phyloP scores from a whole-genome alignment of 805 yeast genomes.

The Ascoidea rubescens region DNA sequence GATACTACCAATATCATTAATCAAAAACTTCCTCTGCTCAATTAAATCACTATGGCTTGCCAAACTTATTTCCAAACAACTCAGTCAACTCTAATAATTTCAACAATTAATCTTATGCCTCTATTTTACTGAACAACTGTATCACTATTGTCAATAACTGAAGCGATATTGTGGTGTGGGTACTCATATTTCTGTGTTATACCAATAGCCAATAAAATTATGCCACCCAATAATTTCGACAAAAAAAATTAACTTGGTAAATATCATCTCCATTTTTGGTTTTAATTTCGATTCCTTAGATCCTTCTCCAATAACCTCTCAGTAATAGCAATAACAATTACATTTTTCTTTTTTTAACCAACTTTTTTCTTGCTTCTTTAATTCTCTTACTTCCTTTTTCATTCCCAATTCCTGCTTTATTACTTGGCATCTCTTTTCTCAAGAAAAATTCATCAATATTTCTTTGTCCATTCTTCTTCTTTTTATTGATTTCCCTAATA shows the following conservation, averaged over 20 bases:
- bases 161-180: slow-evolving; percentile 7
- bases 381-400: background rate
- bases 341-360: background rate
- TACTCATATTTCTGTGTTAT: slow-evolving; percentile 8
- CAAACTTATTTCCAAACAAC: too few species aligned
- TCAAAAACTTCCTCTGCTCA: background rate
- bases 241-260: slow-evolving; percentile 8
- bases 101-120: too few species aligned
- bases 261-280: slow-evolving; percentile 8
- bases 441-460: background rate
- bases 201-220: slow-evolving; percentile 6
- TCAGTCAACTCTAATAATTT: too few species aligned
- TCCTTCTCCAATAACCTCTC: background rate
- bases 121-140: slow-evolving; percentile 2
- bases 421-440: background rate
- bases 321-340: too few species aligned
- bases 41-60: too few species aligned
- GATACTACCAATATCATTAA: background rate
- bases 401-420: background rate
- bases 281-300: slow-evolving; percentile 10
- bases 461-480: slow-evolving; percentile 23
- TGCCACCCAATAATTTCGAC: slow-evolving; percentile 8
- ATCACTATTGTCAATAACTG: slow-evolving; percentile 9
- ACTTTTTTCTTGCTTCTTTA: background rate
- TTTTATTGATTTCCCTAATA: slow-evolving; percentile 61